Conservation (phyloP, 495 filamentous ascomycete species). For the Trichoderma virens region DNA sequence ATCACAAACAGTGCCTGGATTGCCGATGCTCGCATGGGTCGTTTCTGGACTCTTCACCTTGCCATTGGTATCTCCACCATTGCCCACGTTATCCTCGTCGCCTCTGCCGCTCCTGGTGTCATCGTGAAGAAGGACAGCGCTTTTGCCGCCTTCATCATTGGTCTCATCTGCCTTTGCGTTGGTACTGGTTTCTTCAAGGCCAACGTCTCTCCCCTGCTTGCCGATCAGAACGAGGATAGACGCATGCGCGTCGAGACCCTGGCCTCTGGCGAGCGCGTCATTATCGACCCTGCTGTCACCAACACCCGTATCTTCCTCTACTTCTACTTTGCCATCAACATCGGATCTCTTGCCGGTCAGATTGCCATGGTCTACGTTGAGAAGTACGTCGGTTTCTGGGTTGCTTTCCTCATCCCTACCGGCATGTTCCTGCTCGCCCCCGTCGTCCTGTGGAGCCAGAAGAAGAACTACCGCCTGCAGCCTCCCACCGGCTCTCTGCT, state of each 20-base stretch:
- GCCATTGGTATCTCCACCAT: conserved; percentile 47
- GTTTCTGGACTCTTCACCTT: conserved; percentile 57
- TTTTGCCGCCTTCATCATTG: conserved; percentile 52
- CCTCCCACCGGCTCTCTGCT: conserved; percentile 59
- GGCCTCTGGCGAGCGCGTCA: conserved; percentile 49
- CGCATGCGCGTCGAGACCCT: conserved; percentile 35
- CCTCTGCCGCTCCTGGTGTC: conserved; percentile 49
- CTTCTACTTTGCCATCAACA: conserved; percentile 59
- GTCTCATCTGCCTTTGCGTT: conserved; percentile 51
- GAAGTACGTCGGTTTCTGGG: conserved; percentile 63
- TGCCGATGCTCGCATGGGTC: conserved; percentile 60
- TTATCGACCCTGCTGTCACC: conserved; percentile 57
- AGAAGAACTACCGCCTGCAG: conserved; percentile 43
- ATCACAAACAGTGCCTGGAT: conserved; percentile 47
- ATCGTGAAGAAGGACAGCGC: conserved; percentile 40
- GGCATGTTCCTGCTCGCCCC: conserved; percentile 46
- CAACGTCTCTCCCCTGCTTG: conserved; percentile 49
- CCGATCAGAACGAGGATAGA: conserved; percentile 40
- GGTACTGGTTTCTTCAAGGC: conserved; percentile 55
- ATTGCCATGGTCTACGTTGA: conserved; percentile 52
- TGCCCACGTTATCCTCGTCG: conserved; percentile 54
- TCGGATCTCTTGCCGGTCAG: conserved; percentile 45
- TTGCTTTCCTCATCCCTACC: conserved; percentile 52
- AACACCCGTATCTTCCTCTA: conserved; percentile 46
- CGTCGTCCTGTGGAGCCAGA: conserved; percentile 46